Evolutionary conservation across 495 filamentous ascomycete species (phyloP).

Genomic region (Xylaria cubensis): DNA sequence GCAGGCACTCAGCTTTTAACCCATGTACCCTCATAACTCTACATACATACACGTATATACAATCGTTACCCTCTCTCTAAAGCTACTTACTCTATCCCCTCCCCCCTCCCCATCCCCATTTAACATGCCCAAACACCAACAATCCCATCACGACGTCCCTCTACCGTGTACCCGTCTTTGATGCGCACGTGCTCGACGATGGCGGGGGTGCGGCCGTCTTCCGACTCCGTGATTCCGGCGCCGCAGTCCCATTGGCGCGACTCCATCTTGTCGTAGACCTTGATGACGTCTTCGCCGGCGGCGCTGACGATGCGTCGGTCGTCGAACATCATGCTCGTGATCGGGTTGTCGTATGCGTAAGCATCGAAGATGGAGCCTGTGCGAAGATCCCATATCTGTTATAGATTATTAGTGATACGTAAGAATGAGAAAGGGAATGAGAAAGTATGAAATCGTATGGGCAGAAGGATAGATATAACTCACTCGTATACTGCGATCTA

Average conservation of each 20-base stretch:
- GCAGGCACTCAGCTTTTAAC: neutral
- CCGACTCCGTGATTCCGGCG: constrained; percentile 71
- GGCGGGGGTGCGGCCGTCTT: constrained; percentile 64
- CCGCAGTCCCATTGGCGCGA: constrained; percentile 97
- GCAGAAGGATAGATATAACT: constrained; percentile 44
- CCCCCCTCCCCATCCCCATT: neutral
- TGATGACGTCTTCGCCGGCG: constrained; percentile 89
- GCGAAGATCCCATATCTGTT: constrained; percentile 96
- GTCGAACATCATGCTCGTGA: constrained; percentile 99
- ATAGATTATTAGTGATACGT: neutral
- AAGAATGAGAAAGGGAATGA: neutral
- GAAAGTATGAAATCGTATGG: neutral
- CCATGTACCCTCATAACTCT: neutral
- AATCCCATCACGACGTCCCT: constrained; percentile 86
- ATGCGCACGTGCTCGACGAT: constrained; percentile 89
- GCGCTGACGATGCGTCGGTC: constrained; percentile 87
- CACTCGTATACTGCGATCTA: constrained; percentile 93
- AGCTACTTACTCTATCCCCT: neutral
- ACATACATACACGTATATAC: constrained; percentile 25
- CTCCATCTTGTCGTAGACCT: constrained; percentile 97
- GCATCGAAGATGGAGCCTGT: constrained; percentile 96
- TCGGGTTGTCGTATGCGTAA: constrained; percentile 90
- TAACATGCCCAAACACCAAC: constrained; percentile 94
- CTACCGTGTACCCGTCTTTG: constrained; percentile 92
- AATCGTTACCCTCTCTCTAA: neutral